Evolutionary conservation across 1,284 basidiomycete species (phyloP).

Genomic region (Boletus sp.): DNA sequence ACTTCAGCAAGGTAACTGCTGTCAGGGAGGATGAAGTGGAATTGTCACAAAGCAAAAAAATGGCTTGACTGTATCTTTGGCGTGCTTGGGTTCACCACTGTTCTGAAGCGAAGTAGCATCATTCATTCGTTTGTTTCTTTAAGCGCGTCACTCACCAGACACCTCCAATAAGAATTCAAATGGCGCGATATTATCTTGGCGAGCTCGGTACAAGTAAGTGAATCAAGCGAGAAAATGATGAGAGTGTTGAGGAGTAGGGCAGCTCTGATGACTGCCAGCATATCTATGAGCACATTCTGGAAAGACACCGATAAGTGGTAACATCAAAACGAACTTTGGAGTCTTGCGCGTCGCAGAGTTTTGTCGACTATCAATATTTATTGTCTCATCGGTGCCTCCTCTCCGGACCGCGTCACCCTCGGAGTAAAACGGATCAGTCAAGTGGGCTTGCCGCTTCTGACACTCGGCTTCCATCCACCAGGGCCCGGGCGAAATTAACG

Average conservation of each 20-base stretch:
- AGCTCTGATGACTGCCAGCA: background rate
- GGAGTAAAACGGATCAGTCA: too few species aligned
- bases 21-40: slow-evolving; percentile 43
- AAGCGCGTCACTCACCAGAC: background rate
- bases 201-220: background rate
- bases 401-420: background rate
- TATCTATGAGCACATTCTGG: background rate
- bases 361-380: too few species aligned
- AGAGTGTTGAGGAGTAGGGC: background rate
- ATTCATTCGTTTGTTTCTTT: background rate
- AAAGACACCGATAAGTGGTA: too few species aligned
- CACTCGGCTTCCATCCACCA: background rate
- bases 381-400: background rate
- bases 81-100: background rate
- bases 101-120: background rate
- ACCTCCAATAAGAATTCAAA: background rate
- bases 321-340: background rate
- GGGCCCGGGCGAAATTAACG: background rate
- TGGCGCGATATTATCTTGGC: background rate
- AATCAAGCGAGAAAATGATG: background rate
- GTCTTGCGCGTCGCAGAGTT: background rate
- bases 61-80: slow-evolving; percentile 6
- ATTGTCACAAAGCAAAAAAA: slow-evolving; percentile 11
- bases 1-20: slow-evolving; percentile 49
- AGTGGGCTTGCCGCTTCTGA: background rate